Percentiles rank a stretch among this genome's conserved stretches.
Conservation (phyloP, 805 yeast genomes). For the Candida schatavii region DNA sequence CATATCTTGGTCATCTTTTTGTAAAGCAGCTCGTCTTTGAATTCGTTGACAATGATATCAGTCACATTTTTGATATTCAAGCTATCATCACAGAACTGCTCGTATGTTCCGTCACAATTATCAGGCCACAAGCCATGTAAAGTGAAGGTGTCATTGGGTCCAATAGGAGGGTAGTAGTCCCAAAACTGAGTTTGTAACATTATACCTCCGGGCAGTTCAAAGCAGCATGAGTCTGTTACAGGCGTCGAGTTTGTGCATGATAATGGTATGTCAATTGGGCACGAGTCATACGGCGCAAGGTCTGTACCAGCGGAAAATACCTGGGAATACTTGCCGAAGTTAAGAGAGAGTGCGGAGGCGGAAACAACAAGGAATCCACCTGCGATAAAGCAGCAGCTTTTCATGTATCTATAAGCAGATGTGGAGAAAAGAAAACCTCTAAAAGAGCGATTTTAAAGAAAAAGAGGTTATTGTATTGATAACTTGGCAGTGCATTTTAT, state of each 20-base stretch:
- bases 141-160: conserved; percentile 36
- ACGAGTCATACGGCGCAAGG: conserved; percentile 5
- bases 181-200: conserved; percentile 43
- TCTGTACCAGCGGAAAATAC: neutral
- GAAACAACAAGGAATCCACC: neutral
- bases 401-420: too few relatives aligned
- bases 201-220: conserved; percentile 39
- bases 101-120: conserved; percentile 38
- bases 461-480: too few relatives aligned
- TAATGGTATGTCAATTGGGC: conserved; percentile 19
- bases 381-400: neutral
- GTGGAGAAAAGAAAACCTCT: neutral
- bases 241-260: conserved; percentile 31
- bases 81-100: conserved; percentile 32
- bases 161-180: conserved; percentile 34
- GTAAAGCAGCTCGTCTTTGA: conserved; percentile 22
- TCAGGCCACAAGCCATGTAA: conserved; percentile 47
- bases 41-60: conserved; percentile 25
- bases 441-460: neutral
- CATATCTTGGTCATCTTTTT: conserved; percentile 28
- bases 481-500: too few relatives aligned
- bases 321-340: neutral
- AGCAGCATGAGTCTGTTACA: conserved; percentile 47
- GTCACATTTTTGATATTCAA: conserved; percentile 27
- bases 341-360: neutral